Base-by-base conservation (phyloP, 257 asterid species). In the Nicotiana tomentosiformis region DNA sequence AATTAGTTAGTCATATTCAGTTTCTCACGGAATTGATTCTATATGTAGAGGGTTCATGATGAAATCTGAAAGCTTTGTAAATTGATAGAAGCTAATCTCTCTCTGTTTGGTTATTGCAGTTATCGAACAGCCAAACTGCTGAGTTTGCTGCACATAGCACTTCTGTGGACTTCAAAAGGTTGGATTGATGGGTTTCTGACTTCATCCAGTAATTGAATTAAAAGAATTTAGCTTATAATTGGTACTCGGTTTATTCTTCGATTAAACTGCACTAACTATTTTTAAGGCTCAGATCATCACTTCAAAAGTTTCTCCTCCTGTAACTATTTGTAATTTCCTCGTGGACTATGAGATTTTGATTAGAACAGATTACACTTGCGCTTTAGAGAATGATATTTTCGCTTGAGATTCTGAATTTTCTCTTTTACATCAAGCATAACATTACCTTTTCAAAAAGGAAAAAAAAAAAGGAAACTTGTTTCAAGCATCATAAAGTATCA, bases 141-240 rank as follows among this genome's bases (percentile, higher is more conserved):
- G 87, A 66, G 76, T 46, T 76, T 64, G 77, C 53, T 58, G 30
- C 58, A 66, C 83, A 80, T 37, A 68, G 82, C 84, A 58, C 77
- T 78, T 79, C 83, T 77, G 84, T 88, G 43, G 83, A 74, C 16
- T 58, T 72, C 49, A 86, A 78, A 84, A 89, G 91, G 92, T 90
- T 66, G 66, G 87, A 84, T 32, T 46, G 7, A 20, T 43, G 77
- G 33, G 33, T 46, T 81, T 32, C 17, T 58, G 16, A 14, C 32
- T 78, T 32, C 18, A 43, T 55, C 76, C 57, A 64, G 30, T 43
- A 20, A 26, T 23, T 43, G 61, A 72, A 46, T 72, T 33, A 20
- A 11, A 72, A 46, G 60, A 46, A 46, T 14, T 46, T 72, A 1
- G n/a, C 4, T 7, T 43, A 20, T 43, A 12, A 43, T 12, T 72